Evolutionary conservation across 306 rosid genomes (phyloP), one percentile per base, ranked within the genome.

Genomic region (Glycine latifolia): DNA sequence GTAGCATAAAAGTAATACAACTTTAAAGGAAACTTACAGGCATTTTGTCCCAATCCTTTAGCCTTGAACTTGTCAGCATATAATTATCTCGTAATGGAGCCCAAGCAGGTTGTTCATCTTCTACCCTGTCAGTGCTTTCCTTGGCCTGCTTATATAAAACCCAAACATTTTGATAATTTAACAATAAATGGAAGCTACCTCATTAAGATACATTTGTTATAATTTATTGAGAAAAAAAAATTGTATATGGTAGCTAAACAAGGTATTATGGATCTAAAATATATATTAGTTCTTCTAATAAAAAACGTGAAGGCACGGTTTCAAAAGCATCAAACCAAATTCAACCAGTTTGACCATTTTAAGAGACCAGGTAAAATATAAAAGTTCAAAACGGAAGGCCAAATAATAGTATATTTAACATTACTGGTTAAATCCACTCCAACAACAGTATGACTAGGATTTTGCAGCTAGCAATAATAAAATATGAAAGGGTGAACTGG

Each of bases 21-120:
- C 10, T 67, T 68, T 47, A 82, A 44, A 49, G 60, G 54, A 37
- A 79, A 46, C 92, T 85, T 86, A 95, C 98, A 41, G 89, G 91
- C 89, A 83, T 83, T 86, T 95, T 93, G 77, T 95, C 98, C 99
- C 99, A 93, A 75, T 90, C 86, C 86, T 91, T 93, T 75, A 95
- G 77, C 80, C 84, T 95, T 44, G 99, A 83, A 85, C 78, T 91
- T 26, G 98, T 90, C 79, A 95, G 89, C 99, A 93, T 93, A 84
- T 90, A 93, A 85, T 88, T 95, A 76, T 95, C 98, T 14, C 92
- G 89, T 73, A 95, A 77, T 17, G 99, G 99, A 79, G 96, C 98
- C 99, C 99, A 95, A 31, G 88, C 82, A 77, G 98, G 99, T 70
- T 88, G 95, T 81, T 88, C 94, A 48, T 62, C 90, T 16, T 91